phyloP scores from a whole-genome alignment of 164 flowering plant genomes.

The Vitis rupestris region DNA sequence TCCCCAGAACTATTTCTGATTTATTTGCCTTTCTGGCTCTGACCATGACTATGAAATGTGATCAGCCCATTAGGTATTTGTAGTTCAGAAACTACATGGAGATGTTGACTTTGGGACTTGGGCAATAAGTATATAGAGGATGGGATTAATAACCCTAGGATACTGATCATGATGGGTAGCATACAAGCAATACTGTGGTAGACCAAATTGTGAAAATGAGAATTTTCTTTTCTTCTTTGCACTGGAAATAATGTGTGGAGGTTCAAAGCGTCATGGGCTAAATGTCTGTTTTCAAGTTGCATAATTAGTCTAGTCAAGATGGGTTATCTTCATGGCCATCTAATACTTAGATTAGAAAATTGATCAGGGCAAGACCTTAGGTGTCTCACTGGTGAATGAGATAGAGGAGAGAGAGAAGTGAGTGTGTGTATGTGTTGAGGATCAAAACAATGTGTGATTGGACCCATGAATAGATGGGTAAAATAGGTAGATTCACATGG shows the following conservation, averaged over 20 bases:
- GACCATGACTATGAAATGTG: not conserved
- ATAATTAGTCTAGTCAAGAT: slow-evolving; percentile 26
- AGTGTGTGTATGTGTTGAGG: too few relatives aligned
- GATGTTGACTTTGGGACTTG: too few relatives aligned
- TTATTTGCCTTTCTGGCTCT: not conserved
- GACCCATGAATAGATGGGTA: slow-evolving; percentile 13
- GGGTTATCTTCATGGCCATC: slow-evolving; percentile 17
- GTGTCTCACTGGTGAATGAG: not conserved
- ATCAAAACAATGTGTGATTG: slow-evolving; percentile 12
- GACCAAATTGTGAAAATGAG: too few relatives aligned
- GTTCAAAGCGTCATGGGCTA: not conserved
- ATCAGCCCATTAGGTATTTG: too few relatives aligned
- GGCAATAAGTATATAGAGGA: too few relatives aligned
- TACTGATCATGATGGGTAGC: too few relatives aligned
- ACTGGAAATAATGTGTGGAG: too few relatives aligned
- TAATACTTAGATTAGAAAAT: slow-evolving; percentile 15
- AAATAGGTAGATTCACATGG: not conserved
- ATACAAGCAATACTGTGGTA: too few relatives aligned
- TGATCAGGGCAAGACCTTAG: slow-evolving; percentile 13
- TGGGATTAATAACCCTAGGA: too few relatives aligned
- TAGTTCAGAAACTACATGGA: too few relatives aligned
- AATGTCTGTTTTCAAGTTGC: slow-evolving; percentile 16
- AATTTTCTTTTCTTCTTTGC: too few relatives aligned
- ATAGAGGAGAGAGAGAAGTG: not conserved
- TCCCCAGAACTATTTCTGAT: not conserved